Evolutionary conservation across 805 yeast species (phyloP).

Genomic region (Cephaloascus fragrans): DNA sequence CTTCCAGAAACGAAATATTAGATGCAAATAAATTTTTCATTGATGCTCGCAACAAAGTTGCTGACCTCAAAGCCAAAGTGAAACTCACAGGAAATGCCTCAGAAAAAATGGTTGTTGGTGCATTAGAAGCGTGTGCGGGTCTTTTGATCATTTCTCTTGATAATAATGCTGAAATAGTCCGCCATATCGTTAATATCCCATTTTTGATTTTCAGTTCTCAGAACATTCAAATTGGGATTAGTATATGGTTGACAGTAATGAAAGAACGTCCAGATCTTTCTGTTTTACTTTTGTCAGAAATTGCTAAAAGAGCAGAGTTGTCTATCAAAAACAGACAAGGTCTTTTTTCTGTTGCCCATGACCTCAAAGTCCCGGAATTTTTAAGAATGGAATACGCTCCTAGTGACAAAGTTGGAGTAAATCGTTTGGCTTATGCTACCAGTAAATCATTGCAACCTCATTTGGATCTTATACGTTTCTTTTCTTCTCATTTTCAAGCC

Average conservation of each 20-base stretch:
- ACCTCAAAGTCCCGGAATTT: slow-evolving; percentile 50
- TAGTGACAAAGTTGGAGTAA: slow-evolving; percentile 52
- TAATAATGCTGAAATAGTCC: slow-evolving; percentile 35
- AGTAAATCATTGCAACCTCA: slow-evolving; percentile 56
- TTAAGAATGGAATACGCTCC: slow-evolving; percentile 85
- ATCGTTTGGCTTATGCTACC: slow-evolving; percentile 39
- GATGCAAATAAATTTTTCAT: not conserved
- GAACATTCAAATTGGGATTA: slow-evolving; percentile 53
- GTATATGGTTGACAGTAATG: slow-evolving; percentile 75
- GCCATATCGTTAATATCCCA: slow-evolving; percentile 57
- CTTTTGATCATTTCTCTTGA: slow-evolving; percentile 19
- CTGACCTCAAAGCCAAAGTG: slow-evolving; percentile 33
- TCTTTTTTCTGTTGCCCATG: slow-evolving; percentile 47
- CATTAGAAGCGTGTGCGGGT: slow-evolving; percentile 17
- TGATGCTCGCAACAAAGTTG: slow-evolving; percentile 13
- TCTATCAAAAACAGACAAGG: slow-evolving; percentile 55
- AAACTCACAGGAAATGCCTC: not conserved
- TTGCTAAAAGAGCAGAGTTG: slow-evolving; percentile 59
- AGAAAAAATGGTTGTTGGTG: slow-evolving; percentile 1
- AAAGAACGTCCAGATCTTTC: slow-evolving; percentile 55
- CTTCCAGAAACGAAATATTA: not conserved
- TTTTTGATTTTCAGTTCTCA: slow-evolving; percentile 53
- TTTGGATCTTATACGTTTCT: slow-evolving; percentile 51
- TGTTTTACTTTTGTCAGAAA: slow-evolving; percentile 53
- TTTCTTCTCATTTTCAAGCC: slow-evolving; percentile 74